These are phyloP conservation scores for bread wheat (Triticum aestivum) DNA, from an alignment of 176 grass and related monocot genomes.

Conservation along the genomic window DNA sequence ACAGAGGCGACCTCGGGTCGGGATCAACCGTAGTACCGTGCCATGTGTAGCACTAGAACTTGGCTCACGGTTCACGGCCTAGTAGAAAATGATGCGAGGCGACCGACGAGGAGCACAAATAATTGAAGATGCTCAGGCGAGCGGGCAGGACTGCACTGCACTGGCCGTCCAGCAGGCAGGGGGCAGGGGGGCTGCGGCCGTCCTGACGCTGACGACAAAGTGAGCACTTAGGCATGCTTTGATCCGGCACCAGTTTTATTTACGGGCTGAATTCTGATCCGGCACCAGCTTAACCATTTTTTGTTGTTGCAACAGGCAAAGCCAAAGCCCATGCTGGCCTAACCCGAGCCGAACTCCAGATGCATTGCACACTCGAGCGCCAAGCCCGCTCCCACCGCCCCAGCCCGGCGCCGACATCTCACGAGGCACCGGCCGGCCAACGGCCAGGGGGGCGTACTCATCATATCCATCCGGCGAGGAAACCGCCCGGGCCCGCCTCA, in stretches of 20 bases:
- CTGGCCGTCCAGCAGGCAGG: neutral
- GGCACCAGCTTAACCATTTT: too few species aligned
- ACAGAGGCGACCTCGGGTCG: neutral
- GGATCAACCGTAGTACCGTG: neutral
- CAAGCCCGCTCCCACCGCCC: neutral
- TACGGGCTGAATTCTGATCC: too few species aligned
- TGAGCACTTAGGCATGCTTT: neutral
- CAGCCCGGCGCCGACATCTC: slow-evolving; percentile 1
- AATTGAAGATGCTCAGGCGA: too few species aligned
- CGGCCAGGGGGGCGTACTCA: neutral
- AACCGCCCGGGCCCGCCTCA: neutral
- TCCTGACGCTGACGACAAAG: slow-evolving; percentile 24
- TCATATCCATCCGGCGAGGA: neutral
- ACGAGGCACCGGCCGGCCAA: neutral
- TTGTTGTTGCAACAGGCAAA: too few species aligned
- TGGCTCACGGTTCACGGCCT: neutral
- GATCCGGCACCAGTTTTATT: too few species aligned
- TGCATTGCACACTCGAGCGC: neutral
- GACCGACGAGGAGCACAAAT: neutral
- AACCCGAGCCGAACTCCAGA: neutral
- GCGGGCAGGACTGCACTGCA: neutral
- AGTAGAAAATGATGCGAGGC: neutral
- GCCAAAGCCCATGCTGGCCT: too few species aligned
- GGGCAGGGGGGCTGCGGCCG: slow-evolving; percentile 6
- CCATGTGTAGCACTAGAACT: neutral